Base-by-base conservation (phyloP, 2,329 filamentous ascomycete genomes). In the Ophiostoma sp. region DNA sequence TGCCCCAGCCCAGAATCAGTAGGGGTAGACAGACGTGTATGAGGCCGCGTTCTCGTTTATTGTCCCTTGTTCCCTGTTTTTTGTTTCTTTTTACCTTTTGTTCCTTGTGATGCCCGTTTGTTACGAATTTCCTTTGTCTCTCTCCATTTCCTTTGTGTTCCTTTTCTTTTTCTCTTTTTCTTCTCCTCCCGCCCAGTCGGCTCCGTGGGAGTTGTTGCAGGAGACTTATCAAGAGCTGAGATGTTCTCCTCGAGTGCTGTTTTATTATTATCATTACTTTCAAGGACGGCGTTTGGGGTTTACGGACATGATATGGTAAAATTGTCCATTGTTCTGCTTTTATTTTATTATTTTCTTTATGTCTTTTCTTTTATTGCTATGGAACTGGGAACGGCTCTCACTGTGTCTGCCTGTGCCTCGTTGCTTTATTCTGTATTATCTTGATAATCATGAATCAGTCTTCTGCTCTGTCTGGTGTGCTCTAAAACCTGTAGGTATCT, bases 171-270 rank as follows among this genome's bases (percentile, higher is more conserved):
- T 35, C n/a, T 20, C 4, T 4, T 64, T 35, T 39, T n/a, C 23
- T 44, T 17, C 4, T 15, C 20, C 31, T 60, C 33, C 62, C 17
- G 10, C 67, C 20, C 15, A 4, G 33, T 10, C 13, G 3, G 48
- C 57, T 62, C 17, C n/a, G 35, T n/a, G 15, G 33, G 57, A 31
- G 48, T 54, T 69, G 64, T 31, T 44, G 41, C 60, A 68, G 74
- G 78, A 79, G 79, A 82, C 81, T 79, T 75, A 82, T 86, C 84
- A 86, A 86, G 84, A 81, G 84, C 84, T 86, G 84, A 86, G 79
- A 78, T 75, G 82, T 84, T 83, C 84, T 82, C 79, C 73, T 71
- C 62, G n/a, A 69, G 71, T 31, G 27, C n/a, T 65, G 17, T 72
- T 65, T 71, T 57, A 8, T n/a, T 23, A 48, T 13, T 54, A 8